Percentiles rank a stretch among this genome's conserved stretches.
phyloP scores from a whole-genome alignment of 148 eudicot species.

The Mesembryanthemum crystallinum region DNA sequence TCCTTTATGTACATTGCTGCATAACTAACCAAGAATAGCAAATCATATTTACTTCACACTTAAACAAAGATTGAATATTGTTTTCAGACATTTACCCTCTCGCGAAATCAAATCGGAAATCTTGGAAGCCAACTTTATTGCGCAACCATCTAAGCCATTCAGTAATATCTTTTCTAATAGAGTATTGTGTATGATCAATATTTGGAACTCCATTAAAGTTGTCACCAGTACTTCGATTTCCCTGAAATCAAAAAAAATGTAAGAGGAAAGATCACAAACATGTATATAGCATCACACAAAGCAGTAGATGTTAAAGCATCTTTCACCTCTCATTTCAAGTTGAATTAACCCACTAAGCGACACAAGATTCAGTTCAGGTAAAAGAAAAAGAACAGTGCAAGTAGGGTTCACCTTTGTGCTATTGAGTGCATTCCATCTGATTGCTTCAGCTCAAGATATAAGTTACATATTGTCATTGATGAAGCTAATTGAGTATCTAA shows the following conservation, averaged over 20 bases:
- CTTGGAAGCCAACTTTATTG: conserved; percentile 76
- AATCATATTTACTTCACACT: neutral
- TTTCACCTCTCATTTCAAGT: neutral
- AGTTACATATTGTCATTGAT: no score
- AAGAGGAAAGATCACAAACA: neutral
- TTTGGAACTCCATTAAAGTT: conserved; percentile 88
- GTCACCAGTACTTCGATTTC: conserved; percentile 78
- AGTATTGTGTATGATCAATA: conserved; percentile 75
- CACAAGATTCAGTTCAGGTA: neutral
- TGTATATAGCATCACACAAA: neutral
- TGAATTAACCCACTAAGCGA: neutral
- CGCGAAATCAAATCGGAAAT: conserved; percentile 91
- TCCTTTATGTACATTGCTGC: conserved; percentile 75
- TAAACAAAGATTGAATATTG: neutral
- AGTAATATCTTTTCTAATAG: conserved; percentile 68
- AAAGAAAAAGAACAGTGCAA: neutral
- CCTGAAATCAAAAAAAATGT: conserved; percentile 38
- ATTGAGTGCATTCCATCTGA: no score
- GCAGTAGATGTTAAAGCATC: neutral
- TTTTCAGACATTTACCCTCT: conserved; percentile 59
- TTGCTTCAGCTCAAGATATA: neutral
- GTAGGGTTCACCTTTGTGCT: no score
- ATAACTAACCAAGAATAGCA: conserved; percentile 45
- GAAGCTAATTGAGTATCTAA: neutral
- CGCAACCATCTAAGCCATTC: conserved; percentile 84